These are phyloP conservation scores for Cryptococcus hybrid DNA, from an alignment of 1,284 basidiomycete species.

Conservation along the genomic window DNA sequence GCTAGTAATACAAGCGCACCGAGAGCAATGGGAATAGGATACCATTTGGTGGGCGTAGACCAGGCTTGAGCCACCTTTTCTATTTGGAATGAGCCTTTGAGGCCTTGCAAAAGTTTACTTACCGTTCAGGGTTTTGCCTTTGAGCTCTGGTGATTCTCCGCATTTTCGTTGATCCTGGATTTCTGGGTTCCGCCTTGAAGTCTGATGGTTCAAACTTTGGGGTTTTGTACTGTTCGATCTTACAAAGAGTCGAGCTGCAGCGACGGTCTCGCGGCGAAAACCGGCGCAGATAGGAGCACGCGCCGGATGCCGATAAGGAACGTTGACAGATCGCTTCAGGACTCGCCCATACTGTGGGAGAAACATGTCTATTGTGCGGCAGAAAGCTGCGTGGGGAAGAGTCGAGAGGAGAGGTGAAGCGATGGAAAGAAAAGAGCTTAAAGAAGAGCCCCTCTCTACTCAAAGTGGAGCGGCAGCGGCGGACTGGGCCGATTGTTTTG, in stretches of 20 bases:
- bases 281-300: no score
- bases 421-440: no score
- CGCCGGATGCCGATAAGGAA: no score
- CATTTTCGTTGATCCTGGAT: background rate
- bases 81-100: background rate
- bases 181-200: background rate
- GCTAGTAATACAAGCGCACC: conserved; percentile 82
- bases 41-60: conserved; percentile 93
- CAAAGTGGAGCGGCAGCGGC: no score
- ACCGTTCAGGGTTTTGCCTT: conserved; percentile 9
- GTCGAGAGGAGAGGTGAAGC: no score
- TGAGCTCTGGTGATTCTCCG: no score
- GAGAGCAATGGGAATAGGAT: conserved; percentile 87
- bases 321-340: no score
- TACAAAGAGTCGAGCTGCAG: background rate
- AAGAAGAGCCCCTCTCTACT: no score
- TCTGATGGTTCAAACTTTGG: background rate
- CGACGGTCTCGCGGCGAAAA: background rate
- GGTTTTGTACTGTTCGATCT: background rate
- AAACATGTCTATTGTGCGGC: no score
- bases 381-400: no score
- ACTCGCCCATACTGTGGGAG: no score
- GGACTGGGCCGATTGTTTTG: no score
- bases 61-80: conserved; percentile 63
- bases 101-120: background rate